phyloP scores from a whole-genome alignment of 495 filamentous ascomycete genomes.

The Cercophora newfieldiana region DNA sequence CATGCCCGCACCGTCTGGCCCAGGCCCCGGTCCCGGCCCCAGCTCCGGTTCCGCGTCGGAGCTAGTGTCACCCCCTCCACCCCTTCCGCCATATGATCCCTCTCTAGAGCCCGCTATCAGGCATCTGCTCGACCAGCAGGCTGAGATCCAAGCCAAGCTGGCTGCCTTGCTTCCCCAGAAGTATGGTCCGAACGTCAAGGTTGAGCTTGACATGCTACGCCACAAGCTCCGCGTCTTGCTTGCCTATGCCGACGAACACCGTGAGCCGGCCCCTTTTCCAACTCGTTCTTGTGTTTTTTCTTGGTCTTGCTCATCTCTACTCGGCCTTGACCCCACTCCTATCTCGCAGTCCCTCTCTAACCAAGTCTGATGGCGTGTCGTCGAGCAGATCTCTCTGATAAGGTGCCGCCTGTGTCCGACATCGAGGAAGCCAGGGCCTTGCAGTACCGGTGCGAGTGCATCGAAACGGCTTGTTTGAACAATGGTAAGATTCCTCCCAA shows the following conservation, averaged over 20 bases:
- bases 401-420: constrained; percentile 45
- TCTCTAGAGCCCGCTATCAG: constrained; percentile 48
- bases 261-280: constrained; percentile 37
- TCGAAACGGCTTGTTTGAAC: constrained; percentile 48
- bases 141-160: constrained; percentile 51
- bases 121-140: constrained; percentile 49
- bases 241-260: constrained; percentile 43
- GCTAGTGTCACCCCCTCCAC: constrained; percentile 9
- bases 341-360: constrained; percentile 8
- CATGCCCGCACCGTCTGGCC: constrained; percentile 20
- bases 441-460: constrained; percentile 53
- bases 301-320: not conserved
- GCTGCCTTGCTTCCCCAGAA: constrained; percentile 46
- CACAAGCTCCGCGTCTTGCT: constrained; percentile 48
- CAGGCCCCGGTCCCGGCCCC: constrained; percentile 12
- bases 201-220: constrained; percentile 50
- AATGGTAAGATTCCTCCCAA: constrained; percentile 41
- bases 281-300: not conserved
- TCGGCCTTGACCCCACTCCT: not conserved
- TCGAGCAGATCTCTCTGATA: constrained; percentile 42
- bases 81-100: constrained; percentile 34
- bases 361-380: constrained; percentile 33
- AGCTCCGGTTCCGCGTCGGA: constrained; percentile 15
- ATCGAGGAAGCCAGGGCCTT: constrained; percentile 50
- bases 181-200: constrained; percentile 43